Evolutionary conservation across 1,284 basidiomycete species (phyloP).

Genomic region (Singerocomus rubriflavus): DNA sequence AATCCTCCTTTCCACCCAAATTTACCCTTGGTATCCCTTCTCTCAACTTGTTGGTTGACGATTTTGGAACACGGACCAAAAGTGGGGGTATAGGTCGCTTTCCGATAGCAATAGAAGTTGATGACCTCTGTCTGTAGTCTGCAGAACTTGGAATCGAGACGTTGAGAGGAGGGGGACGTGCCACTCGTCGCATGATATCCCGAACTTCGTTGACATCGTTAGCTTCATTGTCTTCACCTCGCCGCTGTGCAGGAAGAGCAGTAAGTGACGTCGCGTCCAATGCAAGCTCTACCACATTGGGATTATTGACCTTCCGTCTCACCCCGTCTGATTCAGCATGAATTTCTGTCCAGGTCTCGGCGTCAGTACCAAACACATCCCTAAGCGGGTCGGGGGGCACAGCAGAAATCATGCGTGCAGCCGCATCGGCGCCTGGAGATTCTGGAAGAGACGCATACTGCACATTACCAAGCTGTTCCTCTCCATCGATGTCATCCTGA

Average conservation of each 20-base stretch:
- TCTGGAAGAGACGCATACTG: constrained; percentile 38
- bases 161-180: constrained; percentile 31
- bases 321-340: constrained; percentile 32
- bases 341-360: constrained; percentile 58
- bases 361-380: constrained; percentile 57
- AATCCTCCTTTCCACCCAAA: constrained; percentile 25
- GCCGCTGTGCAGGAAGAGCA: constrained; percentile 35
- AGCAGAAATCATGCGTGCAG: constrained; percentile 22
- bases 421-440: constrained; percentile 24
- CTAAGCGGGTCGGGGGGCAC: constrained; percentile 41
- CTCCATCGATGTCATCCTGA: constrained; percentile 27
- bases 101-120: constrained; percentile 26
- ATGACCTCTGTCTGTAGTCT: constrained; percentile 27
- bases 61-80: constrained; percentile 41
- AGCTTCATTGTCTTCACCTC: constrained; percentile 27
- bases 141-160: constrained; percentile 29
- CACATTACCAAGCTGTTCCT: constrained; percentile 17
- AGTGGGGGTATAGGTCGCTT: constrained; percentile 47
- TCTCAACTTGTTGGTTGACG: constrained; percentile 19
- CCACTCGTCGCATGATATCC: constrained; percentile 43
- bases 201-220: constrained; percentile 47
- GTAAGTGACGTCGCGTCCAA: constrained; percentile 49
- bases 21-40: constrained; percentile 13
- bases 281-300: constrained; percentile 51
- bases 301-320: constrained; percentile 30